Evolutionary conservation across 2,329 filamentous ascomycete species (phyloP), one percentile per base, ranked within the genome.

Genomic region (Didymosphaeria variabile): DNA sequence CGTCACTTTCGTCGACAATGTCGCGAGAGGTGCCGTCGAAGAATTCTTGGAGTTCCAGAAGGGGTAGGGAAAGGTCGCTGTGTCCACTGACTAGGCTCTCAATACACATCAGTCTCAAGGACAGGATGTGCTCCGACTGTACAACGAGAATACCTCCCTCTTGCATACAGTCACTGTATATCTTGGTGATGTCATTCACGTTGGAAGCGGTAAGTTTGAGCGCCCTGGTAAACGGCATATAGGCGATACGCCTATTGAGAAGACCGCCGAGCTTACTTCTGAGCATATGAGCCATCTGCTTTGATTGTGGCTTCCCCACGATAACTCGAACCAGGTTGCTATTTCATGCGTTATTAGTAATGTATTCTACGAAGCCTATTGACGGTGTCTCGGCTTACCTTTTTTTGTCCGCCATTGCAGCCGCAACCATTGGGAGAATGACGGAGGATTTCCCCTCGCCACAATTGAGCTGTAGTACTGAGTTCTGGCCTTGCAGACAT

Each of bases 1-100:
- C 87, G 51, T 91, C 89, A 42, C 85, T 88, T 71, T 91, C 88
- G 59, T 91, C 88, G 0, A 91, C 79, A 1, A 91, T 80, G 61
- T 90, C 87, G 0, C 87, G 78, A 0, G 83, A 79, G 1, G 73
- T 61, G 0, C 53, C 15, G 32, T 84, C 73, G 1, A 89, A 77
- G 62, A 81, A 84, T 0, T 75, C 26, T n/a, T 87, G 83, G n/a
- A n/a, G n/a, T n/a, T n/a, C n/a, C n/a, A 85, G 61, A 15, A 87
- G 68, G 0, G 60, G 49, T 0, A 60, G 50, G 0, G 81, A 82
- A 3, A 80, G 21, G 0, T 47, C 21, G 0, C 67, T 26, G 1
- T 78, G 67, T 1, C 67, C 72, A 17, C 66, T 67, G 1, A 84
- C 67, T 0, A 81, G 67, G 4, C 71, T 79, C 59, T 91, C 87